Conservation (phyloP, 2,329 filamentous ascomycete genomes). For the Periconia sp. region DNA sequence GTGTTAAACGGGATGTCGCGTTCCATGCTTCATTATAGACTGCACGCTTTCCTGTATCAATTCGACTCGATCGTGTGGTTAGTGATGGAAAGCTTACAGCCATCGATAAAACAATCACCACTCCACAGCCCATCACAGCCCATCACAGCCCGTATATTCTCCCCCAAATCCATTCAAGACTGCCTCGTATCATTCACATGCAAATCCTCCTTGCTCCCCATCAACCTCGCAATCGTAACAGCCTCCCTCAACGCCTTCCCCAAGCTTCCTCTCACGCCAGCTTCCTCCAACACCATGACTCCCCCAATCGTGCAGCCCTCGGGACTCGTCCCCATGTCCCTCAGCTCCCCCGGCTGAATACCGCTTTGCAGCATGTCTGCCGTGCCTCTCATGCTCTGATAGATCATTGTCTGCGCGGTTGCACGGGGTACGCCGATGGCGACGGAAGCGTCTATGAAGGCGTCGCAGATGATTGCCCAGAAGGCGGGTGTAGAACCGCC, state of each 20-base stretch:
- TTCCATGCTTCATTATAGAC: too few relatives aligned
- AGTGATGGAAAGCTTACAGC: too few relatives aligned
- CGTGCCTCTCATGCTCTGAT: constrained; percentile 39
- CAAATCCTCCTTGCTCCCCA: constrained; percentile 41
- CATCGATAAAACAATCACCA: too few relatives aligned
- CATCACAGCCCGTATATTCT: too few relatives aligned
- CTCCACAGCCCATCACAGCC: too few relatives aligned
- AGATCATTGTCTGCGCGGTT: constrained; percentile 35
- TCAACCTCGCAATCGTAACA: constrained; percentile 53
- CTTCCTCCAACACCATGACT: constrained; percentile 41
- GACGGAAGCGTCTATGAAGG: constrained; percentile 37
- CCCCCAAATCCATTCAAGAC: too few relatives aligned
- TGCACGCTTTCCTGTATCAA: too few relatives aligned
- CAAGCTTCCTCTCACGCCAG: constrained; percentile 31
- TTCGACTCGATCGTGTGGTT: too few relatives aligned
- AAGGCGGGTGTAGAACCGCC: constrained; percentile 40
- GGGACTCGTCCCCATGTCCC: constrained; percentile 36
- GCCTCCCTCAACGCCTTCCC: constrained; percentile 54
- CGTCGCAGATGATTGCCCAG: constrained; percentile 39
- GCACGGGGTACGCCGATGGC: constrained; percentile 33
- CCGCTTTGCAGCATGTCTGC: constrained; percentile 38
- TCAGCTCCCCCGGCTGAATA: constrained; percentile 32
- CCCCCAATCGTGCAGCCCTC: constrained; percentile 43
- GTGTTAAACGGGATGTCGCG: too few relatives aligned
- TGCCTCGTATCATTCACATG: constrained; percentile 53